A percentile compares a stretch with the other conserved stretches of the same genome.
Evolutionary conservation across 192 early-diverging fungal species (phyloP).

Genomic region (Coemansia sp.): DNA sequence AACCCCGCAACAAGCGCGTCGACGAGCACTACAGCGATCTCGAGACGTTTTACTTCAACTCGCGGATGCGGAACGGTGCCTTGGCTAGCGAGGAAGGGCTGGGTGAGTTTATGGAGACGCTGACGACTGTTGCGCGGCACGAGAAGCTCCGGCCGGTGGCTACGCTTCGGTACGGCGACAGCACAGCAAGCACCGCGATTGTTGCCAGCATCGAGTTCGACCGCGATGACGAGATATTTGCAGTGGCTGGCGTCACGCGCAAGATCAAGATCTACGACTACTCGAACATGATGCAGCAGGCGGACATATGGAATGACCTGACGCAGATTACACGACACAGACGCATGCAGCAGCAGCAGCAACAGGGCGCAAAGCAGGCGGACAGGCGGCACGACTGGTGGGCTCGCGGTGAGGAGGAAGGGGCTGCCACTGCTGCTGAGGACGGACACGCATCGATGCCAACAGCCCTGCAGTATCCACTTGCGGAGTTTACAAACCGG

Average conservation of each 20-base stretch:
- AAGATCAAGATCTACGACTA: slow-evolving; percentile 95
- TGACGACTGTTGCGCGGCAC: slow-evolving; percentile 68
- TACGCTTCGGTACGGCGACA: slow-evolving; percentile 78
- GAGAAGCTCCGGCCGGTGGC: slow-evolving; percentile 74
- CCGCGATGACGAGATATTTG: slow-evolving; percentile 91
- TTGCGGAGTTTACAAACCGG: slow-evolving; percentile 71
- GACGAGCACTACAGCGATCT: slow-evolving; percentile 70
- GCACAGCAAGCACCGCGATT: slow-evolving; percentile 69
- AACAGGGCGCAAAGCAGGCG: slow-evolving; percentile 12
- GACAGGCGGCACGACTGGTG: slow-evolving; percentile 46
- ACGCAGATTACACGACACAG: slow-evolving; percentile 19
- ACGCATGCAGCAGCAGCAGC: slow-evolving; percentile 13
- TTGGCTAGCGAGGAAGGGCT: slow-evolving; percentile 30
- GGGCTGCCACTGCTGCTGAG: neutral
- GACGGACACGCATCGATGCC: slow-evolving; percentile 35
- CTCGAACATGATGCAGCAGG: slow-evolving; percentile 54
- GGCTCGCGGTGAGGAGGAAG: slow-evolving; percentile 41
- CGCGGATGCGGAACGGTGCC: slow-evolving; percentile 53
- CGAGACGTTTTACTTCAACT: slow-evolving; percentile 70
- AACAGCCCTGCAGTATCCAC: slow-evolving; percentile 71
- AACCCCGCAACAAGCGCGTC: slow-evolving; percentile 45
- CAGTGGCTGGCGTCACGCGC: slow-evolving; percentile 86
- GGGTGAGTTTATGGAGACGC: slow-evolving; percentile 56
- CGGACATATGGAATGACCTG: slow-evolving; percentile 45
- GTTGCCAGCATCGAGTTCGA: slow-evolving; percentile 95